Percentiles rank a stretch among this genome's conserved stretches.
These are phyloP conservation scores for Termitomyces sp. DNA, from an alignment of 768 basidiomycete species.

Conservation along the genomic window DNA sequence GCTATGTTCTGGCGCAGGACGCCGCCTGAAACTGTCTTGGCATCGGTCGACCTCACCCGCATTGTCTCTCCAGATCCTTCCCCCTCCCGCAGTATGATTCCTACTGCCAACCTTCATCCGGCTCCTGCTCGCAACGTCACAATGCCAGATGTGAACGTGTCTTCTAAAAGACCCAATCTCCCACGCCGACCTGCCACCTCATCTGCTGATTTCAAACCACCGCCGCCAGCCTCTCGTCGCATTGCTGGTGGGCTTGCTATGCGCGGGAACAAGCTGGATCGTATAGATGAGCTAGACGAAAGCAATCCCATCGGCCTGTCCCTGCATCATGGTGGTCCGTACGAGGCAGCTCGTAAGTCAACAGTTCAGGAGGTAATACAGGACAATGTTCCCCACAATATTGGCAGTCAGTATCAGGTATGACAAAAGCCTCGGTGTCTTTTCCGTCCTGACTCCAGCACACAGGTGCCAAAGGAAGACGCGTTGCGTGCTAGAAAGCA, in stretches of 20 bases:
- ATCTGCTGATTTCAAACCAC: constrained; percentile 16
- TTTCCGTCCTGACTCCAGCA: constrained; percentile 1
- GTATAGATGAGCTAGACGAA: constrained; percentile 76
- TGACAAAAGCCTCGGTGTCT: neutral
- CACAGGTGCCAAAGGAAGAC: constrained; percentile 1
- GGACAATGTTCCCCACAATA: constrained; percentile 18
- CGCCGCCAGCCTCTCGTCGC: constrained; percentile 10
- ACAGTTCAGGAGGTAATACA: constrained; percentile 18
- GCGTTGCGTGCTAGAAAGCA: neutral
- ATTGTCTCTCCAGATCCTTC: constrained; percentile 6
- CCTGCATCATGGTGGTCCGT: constrained; percentile 71
- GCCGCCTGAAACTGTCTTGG: constrained; percentile 10
- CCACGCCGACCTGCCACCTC: constrained; percentile 19
- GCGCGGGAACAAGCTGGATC: constrained; percentile 42
- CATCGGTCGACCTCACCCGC: constrained; percentile 5
- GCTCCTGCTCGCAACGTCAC: constrained; percentile 12
- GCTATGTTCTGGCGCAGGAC: constrained; percentile 17
- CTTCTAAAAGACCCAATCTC: constrained; percentile 15
- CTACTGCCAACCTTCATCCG: constrained; percentile 8
- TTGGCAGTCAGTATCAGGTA: constrained; percentile 16
- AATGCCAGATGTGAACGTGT: constrained; percentile 9
- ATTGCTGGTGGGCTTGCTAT: constrained; percentile 12
- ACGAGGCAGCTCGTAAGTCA: constrained; percentile 49
- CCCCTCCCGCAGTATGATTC: constrained; percentile 3
- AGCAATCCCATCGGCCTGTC: constrained; percentile 60